Evolutionary conservation across 2,329 filamentous ascomycete genomes (phyloP).

Genomic region (Botrytis squamosa): DNA sequence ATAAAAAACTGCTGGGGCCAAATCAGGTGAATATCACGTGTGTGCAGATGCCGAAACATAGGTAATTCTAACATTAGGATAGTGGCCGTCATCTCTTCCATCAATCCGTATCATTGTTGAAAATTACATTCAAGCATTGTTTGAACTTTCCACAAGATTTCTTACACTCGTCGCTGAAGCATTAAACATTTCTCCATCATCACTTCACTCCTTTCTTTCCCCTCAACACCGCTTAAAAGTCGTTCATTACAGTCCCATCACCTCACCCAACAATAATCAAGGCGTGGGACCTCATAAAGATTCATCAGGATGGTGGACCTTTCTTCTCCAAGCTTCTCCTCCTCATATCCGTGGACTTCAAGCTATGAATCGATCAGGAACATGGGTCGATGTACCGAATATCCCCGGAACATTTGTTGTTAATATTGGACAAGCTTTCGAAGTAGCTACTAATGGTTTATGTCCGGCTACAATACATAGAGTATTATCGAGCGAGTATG

Average conservation of each 20-base stretch:
- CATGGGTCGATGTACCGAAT: slow-evolving; percentile 19
- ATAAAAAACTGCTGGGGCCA: slow-evolving; percentile 9
- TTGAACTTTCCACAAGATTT: slow-evolving; percentile 7
- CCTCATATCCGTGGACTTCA: slow-evolving; percentile 19
- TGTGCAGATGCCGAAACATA: not conserved
- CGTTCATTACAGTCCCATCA: slow-evolving; percentile 10
- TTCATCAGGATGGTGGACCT: slow-evolving; percentile 21
- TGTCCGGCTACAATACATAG: slow-evolving; percentile 20
- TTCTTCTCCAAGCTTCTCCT: slow-evolving; percentile 17
- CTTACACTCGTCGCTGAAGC: slow-evolving; percentile 15
- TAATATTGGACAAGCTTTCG: slow-evolving; percentile 19
- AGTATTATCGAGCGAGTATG: slow-evolving; percentile 15
- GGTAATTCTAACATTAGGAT: not conserved
- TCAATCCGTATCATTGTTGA: slow-evolving; percentile 7
- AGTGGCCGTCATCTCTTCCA: slow-evolving; percentile 16
- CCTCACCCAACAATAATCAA: slow-evolving; percentile 6
- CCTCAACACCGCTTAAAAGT: slow-evolving; percentile 18
- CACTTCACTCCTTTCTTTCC: slow-evolving; percentile 15
- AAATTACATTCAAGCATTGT: slow-evolving; percentile 1
- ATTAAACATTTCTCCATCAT: slow-evolving; percentile 6
- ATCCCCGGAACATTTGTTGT: slow-evolving; percentile 20
- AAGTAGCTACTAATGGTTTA: slow-evolving; percentile 18
- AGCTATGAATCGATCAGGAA: slow-evolving; percentile 18
- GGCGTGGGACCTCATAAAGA: slow-evolving; percentile 20
- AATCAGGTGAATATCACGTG: slow-evolving; percentile 15